Base-by-base conservation (phyloP, 1,284 basidiomycete genomes). In the Coniophora puteana region DNA sequence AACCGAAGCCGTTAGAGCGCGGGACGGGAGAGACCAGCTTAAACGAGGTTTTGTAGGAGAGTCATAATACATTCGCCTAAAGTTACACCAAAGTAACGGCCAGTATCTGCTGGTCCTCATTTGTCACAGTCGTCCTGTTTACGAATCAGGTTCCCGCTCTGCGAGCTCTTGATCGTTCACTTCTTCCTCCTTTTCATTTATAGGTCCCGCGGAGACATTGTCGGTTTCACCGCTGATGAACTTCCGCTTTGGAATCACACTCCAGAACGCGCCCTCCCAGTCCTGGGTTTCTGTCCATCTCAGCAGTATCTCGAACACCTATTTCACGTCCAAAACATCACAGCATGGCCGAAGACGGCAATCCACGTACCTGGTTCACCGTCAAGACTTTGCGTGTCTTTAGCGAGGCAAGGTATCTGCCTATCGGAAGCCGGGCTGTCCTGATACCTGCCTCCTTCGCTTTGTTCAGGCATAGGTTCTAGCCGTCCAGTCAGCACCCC, bases 351-450 rank as follows among this genome's bases (percentile, higher is more conserved):
- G 16, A 8, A 23, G 41, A 33, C 23, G 18, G 24, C 28, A 21
- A 34, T 26, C 14, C 16, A 60, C 59, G 28, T 46, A 65, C 58
- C 66, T 98, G 95, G 58, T 99, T 99, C 41, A 99, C 93, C 0
- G 96, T 99, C 48, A 99, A 71, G 20, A 99, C 93, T 58, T 97
- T 98, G 43, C 96, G 82, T 3, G 93, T 93, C 14, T 83, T 78
- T 50, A 99, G 69, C 39, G 86, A 74, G 31, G 83, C 72, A 34
- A 97, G 72, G 62, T 90, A 94, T 45, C 83, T 83, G 12, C 90
- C 89, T 40, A 99, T 97, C 1, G 96, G 96, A 35, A 99, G 76
- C 33, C 91, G 84, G 7, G 94, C 96, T 28, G 90, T 87, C 23
- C 83, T 77, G 43, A 99, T 78, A 2, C 79, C 80, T 8, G 86